phyloP scores from a whole-genome alignment of 139 green algal genomes.

The Pseudopediastrum boryanum region DNA sequence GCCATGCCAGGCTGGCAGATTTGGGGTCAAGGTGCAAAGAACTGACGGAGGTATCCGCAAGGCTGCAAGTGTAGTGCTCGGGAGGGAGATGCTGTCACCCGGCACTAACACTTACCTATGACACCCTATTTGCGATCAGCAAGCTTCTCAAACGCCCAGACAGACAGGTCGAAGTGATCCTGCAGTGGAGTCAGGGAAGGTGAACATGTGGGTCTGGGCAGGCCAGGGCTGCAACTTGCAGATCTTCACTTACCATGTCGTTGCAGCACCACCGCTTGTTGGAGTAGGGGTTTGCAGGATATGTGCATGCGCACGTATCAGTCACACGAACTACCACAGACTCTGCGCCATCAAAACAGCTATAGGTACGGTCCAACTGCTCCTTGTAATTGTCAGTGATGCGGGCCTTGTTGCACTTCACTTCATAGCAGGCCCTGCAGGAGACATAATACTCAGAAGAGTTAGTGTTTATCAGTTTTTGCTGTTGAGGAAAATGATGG shows the following conservation, averaged over 20 bases:
- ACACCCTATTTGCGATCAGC: conserved; percentile 55
- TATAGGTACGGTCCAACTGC: conserved; percentile 4
- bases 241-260: conserved; percentile 22
- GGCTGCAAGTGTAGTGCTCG: too few relatives aligned
- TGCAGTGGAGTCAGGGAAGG: neutral
- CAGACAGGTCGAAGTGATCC: conserved; percentile 24
- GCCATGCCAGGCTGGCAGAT: too few relatives aligned
- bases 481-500: too few relatives aligned
- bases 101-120: conserved; percentile 49
- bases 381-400: conserved; percentile 32
- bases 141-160: conserved; percentile 48
- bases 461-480: too few relatives aligned
- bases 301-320: conserved; percentile 30
- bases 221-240: neutral
- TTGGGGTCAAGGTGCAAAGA: too few relatives aligned
- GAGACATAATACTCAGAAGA: too few relatives aligned
- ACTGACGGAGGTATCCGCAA: too few relatives aligned
- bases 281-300: conserved; percentile 24
- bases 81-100: too few relatives aligned
- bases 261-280: conserved; percentile 42
- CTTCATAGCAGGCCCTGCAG: too few relatives aligned
- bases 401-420: conserved; percentile 1
- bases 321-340: conserved; percentile 25
- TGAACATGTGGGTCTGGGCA: neutral
- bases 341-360: neutral